A percentile compares a stretch with the other conserved stretches of the same genome.
phyloP scores from a whole-genome alignment of 192 early-diverging fungal genomes.

The Backusella tarrabulga region DNA sequence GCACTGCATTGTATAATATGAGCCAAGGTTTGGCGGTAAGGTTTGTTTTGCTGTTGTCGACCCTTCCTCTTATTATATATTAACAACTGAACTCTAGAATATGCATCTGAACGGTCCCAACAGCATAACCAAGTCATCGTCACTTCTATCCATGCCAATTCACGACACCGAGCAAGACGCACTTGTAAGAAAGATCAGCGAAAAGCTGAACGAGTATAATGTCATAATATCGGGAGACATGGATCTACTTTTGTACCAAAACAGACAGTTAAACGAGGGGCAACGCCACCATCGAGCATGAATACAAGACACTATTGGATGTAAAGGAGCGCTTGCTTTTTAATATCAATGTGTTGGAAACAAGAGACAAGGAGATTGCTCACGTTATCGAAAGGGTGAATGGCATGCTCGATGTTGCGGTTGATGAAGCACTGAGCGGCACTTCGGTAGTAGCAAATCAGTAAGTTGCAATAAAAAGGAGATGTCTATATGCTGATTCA shows the following conservation, averaged over 20 bases:
- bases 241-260: conserved; percentile 62
- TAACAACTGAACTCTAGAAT: background rate
- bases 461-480: conserved; percentile 41
- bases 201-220: conserved; percentile 53
- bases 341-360: conserved; percentile 64
- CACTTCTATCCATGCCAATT: conserved; percentile 5
- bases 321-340: conserved; percentile 58
- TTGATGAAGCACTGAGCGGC: conserved; percentile 60
- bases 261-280: conserved; percentile 71
- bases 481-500: background rate
- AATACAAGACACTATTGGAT: conserved; percentile 55
- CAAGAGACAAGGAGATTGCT: conserved; percentile 58
- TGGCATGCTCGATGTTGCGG: conserved; percentile 55
- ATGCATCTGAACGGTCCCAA: background rate
- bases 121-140: background rate
- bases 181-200: conserved; percentile 59
- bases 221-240: conserved; percentile 59
- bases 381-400: conserved; percentile 46
- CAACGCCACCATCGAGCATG: conserved; percentile 59
- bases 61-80: background rate
- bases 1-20: conserved; percentile 13
- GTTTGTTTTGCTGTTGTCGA: background rate
- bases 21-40: conserved; percentile 11
- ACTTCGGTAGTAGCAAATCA: conserved; percentile 67
- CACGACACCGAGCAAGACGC: conserved; percentile 44